Conservation (phyloP, 129 eudicot species). For the Glebionis coronaria region DNA sequence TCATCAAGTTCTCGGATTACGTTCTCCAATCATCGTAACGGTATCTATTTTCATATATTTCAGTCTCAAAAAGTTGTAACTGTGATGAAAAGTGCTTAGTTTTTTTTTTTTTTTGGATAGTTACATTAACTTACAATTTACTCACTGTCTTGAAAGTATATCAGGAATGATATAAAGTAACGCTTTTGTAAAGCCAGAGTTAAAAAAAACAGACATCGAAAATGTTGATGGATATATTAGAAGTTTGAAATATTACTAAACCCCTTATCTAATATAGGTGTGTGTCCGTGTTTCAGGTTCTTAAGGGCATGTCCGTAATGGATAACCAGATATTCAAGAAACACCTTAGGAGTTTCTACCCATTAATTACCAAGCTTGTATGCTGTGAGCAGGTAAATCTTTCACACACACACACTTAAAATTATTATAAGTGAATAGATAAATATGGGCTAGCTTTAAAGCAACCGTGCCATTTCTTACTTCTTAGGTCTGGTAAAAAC, state of each 20-base stretch:
- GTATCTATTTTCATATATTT: conserved; percentile 32
- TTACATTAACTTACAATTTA: no score
- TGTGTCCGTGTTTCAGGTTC: conserved; percentile 54
- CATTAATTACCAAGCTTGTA: conserved; percentile 86
- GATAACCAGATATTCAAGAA: conserved; percentile 71
- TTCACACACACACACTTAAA: background rate
- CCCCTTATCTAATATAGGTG: no score
- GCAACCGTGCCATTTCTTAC: background rate
- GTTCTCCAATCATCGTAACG: conserved; percentile 91
- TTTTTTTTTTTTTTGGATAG: no score
- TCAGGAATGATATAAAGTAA: no score
- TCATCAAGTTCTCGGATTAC: conserved; percentile 88
- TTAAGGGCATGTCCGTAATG: conserved; percentile 86
- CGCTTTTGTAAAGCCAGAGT: no score
- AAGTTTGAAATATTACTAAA: no score
- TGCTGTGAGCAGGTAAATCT: conserved; percentile 95
- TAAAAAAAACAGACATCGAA: no score
- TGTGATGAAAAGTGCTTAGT: background rate
- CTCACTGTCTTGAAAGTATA: no score
- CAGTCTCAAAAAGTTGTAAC: background rate
- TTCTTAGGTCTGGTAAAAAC: no score
- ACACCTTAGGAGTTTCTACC: conserved; percentile 86
- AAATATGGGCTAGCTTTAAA: background rate
- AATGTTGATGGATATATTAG: no score
- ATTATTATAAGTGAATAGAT: background rate